Evolutionary conservation across 148 eudicot genomes (phyloP).

Genomic region (Rhododendron kiyosumense): DNA sequence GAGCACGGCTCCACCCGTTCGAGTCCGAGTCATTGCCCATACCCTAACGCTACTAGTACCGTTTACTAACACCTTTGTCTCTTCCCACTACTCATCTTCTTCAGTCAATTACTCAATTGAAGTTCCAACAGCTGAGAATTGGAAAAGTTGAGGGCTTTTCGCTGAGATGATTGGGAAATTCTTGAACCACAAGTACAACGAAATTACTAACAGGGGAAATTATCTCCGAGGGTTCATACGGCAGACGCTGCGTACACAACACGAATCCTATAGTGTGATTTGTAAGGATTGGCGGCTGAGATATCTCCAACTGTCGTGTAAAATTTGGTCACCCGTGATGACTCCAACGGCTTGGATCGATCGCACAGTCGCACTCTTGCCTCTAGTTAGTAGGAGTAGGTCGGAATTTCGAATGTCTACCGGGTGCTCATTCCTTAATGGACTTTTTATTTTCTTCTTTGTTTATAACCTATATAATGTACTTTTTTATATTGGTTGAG

Average conservation of each 20-base stretch:
- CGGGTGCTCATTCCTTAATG: too few relatives aligned
- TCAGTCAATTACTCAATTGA: neutral
- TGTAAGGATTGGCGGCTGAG: neutral
- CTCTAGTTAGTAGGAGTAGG: too few relatives aligned
- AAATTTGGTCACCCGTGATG: too few relatives aligned
- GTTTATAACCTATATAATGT: too few relatives aligned
- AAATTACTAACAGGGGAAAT: neutral
- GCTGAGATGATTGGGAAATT: neutral
- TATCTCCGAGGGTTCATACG: neutral
- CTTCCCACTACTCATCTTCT: neutral
- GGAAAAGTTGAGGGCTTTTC: neutral
- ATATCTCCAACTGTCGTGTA: too few relatives aligned
- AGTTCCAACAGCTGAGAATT: neutral
- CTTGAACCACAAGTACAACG: neutral
- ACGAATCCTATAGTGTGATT: neutral
- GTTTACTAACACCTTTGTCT: neutral
- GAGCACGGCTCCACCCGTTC: conserved; percentile 60
- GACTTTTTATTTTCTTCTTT: too few relatives aligned
- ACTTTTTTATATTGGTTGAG: too few relatives aligned
- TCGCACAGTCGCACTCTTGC: too few relatives aligned
- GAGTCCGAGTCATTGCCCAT: conserved; percentile 17
- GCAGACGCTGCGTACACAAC: neutral
- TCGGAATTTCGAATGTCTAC: too few relatives aligned
- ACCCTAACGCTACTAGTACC: neutral
- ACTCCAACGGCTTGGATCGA: too few relatives aligned